Base-by-base conservation (phyloP, 768 basidiomycete species). In the Lentinula detonsa region DNA sequence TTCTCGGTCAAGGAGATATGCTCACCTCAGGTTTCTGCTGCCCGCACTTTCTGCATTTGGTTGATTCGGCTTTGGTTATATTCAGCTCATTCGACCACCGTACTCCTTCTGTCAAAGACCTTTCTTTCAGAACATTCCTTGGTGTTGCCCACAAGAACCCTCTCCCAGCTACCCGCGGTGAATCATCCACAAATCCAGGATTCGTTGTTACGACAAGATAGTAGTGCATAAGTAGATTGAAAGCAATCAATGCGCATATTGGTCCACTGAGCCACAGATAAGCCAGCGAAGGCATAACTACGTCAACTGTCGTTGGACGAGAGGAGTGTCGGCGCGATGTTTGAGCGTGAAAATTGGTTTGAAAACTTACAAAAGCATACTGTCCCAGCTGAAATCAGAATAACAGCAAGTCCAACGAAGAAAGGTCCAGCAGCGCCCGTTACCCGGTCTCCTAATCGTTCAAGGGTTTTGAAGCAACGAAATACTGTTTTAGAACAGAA, bases 351-450 rank as follows among this genome's bases (percentile, higher is more conserved):
- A 50, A 64, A 55, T 55, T 49, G 13, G 37, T 28, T 37, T 6
- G 4, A 39, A 31, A 51, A 84, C 89, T 74, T 69, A 95, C 94
- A 93, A 71, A 96, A 98, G 64, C 83, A 87, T 53, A 93, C 63
- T 0, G 84, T 77, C 49, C 93, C 95, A 1, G 78, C 67, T 10
- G 78, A 73, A 15, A 95, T 86, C 31, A 98, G 79, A 6, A 85
- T 67, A 59, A 88, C 77, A 4, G 93, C 95, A n/a, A 96, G 76
- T 1, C 75, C 81, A 42, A 98, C 85, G 70, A 98, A 98, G 68
- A 89, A 84, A 0, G 95, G 96, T 0, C 96, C 96, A 34, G 92
- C 95, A 57, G 91, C 89, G 57, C 95, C 93, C 0, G 93, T 97
- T 42, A 96, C 67, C 65, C 81, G 77, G 71, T 97, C 93, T 5